Evolutionary conservation across 2,329 filamentous ascomycete genomes (phyloP).

Genomic region (Aspergillus pseudoviridinutans): DNA sequence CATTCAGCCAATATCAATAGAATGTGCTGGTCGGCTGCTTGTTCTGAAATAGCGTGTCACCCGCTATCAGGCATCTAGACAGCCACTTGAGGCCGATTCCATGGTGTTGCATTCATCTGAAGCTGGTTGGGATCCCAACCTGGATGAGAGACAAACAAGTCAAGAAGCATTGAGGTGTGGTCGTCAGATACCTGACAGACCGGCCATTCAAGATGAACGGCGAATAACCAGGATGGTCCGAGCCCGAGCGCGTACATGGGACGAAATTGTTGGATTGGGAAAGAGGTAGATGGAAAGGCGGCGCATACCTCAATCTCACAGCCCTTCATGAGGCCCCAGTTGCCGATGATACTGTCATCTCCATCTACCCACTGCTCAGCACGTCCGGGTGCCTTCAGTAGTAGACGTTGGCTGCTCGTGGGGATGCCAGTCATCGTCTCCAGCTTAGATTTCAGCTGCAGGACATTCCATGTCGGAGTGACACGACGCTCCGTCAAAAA

Average conservation of each 20-base stretch:
- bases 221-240: too few relatives aligned
- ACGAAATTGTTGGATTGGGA: neutral
- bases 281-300: neutral
- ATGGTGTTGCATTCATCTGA: neutral
- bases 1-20: neutral
- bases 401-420: conserved; percentile 70
- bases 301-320: conserved; percentile 41
- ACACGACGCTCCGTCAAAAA: conserved; percentile 80
- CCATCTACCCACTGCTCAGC: conserved; percentile 61
- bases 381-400: conserved; percentile 60
- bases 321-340: conserved; percentile 40
- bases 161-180: neutral
- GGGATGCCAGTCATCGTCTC: conserved; percentile 92
- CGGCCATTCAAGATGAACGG: too few relatives aligned
- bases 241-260: neutral
- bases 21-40: neutral
- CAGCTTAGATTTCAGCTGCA: conserved; percentile 77
- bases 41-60: neutral
- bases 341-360: conserved; percentile 65
- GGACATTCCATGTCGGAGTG: conserved; percentile 86
- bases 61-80: neutral
- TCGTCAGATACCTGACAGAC: neutral
- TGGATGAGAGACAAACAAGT: neutral
- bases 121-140: neutral
- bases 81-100: neutral